Base-by-base conservation (phyloP, 1,284 basidiomycete species). In the Marasmius sp. region DNA sequence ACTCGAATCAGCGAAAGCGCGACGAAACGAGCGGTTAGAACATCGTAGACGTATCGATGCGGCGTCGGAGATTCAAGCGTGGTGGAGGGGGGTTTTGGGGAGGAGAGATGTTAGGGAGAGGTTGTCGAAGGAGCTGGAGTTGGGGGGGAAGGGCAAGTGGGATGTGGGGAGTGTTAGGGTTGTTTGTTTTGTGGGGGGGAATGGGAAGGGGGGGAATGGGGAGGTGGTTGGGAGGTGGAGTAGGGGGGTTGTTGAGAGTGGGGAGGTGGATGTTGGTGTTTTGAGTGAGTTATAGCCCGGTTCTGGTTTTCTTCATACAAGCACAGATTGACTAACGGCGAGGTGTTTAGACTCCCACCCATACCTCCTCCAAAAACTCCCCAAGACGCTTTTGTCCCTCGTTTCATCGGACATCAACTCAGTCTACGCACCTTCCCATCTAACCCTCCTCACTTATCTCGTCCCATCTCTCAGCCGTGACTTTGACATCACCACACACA, bases 51-150 rank as follows among this genome's bases (percentile, higher is more conserved):
- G 79, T 59, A 79, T 84, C 49, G 85, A 89, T 33, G 83, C 79
- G 39, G 89, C 89, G 0, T 69, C 79, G 2, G 75, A 72, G 50
- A 80, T 94, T 43, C 91, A 93, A 70, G 80, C 83, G n/a, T 87
- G 84, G 82, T 92, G 85, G 85, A 74, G 88, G 16, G 85, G 85
- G 1, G 66, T 77, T 5, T 64, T 66, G 20, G 78, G 82, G 54
- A 78, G 77, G 1, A 73, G 72, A 54, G 65, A 60, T 8, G 76
- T 81, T 5, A 78, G 82, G 66, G 67, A 66, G 38, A 68, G 80
- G 16, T 71, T 93, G 65, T 71, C 77, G 41, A 64, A 60, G 16
- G 64, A 70, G 5, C 86, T 88, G 63, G 81, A n/a, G n/a, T n/a
- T n/a, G n/a, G n/a, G 71, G 70, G 84, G 5, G 72, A 74, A n/a